Conservation (phyloP, 768 basidiomycete genomes). For the Naganishia vishniacii region DNA sequence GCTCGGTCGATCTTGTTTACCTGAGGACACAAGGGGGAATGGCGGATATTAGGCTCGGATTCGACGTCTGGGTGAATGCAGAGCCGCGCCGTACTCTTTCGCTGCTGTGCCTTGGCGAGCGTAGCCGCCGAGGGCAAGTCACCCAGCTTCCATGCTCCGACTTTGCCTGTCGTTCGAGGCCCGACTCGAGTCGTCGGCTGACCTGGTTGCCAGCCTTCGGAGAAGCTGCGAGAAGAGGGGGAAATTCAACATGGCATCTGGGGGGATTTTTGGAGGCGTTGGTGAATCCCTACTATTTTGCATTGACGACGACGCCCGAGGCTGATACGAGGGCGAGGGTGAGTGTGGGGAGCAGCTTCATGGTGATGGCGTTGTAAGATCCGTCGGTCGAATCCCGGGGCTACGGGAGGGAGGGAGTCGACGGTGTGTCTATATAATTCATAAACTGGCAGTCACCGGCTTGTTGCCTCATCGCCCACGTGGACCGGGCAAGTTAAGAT, state of each 20-base stretch:
- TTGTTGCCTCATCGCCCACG: neutral
- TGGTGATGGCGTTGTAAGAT: neutral
- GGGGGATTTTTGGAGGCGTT: too few relatives aligned
- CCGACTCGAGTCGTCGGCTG: constrained; percentile 52
- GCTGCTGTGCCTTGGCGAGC: neutral
- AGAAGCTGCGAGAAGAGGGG: constrained; percentile 52
- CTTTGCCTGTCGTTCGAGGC: constrained; percentile 23
- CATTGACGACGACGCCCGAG: neutral
- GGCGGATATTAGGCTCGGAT: too few relatives aligned
- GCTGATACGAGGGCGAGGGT: constrained; percentile 8
- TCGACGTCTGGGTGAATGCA: too few relatives aligned
- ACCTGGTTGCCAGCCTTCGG: constrained; percentile 73
- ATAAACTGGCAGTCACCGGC: too few relatives aligned
- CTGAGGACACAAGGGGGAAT: neutral
- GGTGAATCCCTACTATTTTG: constrained; percentile 1
- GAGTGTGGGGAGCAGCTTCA: constrained; percentile 5
- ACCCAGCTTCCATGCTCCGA: constrained; percentile 35
- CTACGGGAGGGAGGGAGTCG: too few relatives aligned
- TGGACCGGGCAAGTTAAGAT: neutral
- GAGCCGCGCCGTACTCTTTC: too few relatives aligned
- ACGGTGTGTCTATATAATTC: too few relatives aligned
- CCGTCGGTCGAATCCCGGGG: too few relatives aligned
- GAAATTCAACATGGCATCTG: too few relatives aligned
- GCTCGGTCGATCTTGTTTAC: neutral
- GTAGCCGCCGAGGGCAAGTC: constrained; percentile 1